These are phyloP conservation scores for Pugionium cornutum DNA, from an alignment of 345 rosid genomes.

Conservation along the genomic window DNA sequence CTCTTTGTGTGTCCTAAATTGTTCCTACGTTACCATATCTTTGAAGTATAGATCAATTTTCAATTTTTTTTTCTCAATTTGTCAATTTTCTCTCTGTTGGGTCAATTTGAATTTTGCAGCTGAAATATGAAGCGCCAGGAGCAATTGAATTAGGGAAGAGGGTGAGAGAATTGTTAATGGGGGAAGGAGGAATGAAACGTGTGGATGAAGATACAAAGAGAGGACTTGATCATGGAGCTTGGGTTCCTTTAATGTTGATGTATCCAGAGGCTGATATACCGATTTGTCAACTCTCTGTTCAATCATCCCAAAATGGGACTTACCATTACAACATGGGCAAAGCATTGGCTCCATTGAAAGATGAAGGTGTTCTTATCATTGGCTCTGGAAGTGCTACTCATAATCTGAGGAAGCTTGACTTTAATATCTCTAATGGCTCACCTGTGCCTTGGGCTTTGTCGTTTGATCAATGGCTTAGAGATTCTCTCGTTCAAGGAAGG, in stretches of 20 bases:
- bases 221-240: slow-evolving; percentile 95
- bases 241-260: slow-evolving; percentile 95
- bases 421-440: neutral
- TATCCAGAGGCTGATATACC: slow-evolving; percentile 90
- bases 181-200: slow-evolving; percentile 48
- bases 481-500: slow-evolving; percentile 86
- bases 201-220: slow-evolving; percentile 66
- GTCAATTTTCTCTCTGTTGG: neutral
- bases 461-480: slow-evolving; percentile 85
- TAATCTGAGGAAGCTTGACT: slow-evolving; percentile 58
- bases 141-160: slow-evolving; percentile 75
- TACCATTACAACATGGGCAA: slow-evolving; percentile 85
- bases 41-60: slow-evolving; percentile 1
- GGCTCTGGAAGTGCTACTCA: slow-evolving; percentile 88
- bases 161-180: slow-evolving; percentile 67
- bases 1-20: neutral
- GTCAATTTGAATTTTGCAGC: slow-evolving; percentile 40
- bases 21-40: neutral
- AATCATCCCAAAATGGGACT: slow-evolving; percentile 50
- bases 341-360: slow-evolving; percentile 78
- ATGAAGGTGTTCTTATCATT: slow-evolving; percentile 81
- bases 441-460: slow-evolving; percentile 67
- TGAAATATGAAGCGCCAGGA: slow-evolving; percentile 89
- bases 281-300: slow-evolving; percentile 84
- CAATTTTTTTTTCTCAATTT: neutral